These are phyloP conservation scores for Cyberlindnera suaveolens DNA, from an alignment of 805 yeast genomes.

Conservation along the genomic window DNA sequence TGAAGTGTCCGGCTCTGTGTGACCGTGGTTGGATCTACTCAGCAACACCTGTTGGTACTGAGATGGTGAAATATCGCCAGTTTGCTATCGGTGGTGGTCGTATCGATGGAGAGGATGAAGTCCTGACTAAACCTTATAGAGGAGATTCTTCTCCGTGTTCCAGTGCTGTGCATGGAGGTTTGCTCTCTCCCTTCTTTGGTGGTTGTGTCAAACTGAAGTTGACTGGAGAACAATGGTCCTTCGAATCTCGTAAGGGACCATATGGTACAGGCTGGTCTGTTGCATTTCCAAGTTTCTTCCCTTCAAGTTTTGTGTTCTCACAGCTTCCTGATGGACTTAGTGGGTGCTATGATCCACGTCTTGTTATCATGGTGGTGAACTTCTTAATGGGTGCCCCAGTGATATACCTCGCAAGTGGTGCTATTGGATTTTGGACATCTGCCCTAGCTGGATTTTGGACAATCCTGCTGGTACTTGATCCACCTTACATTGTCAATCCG, in stretches of 20 bases:
- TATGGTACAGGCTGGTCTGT: slow-evolving; percentile 47
- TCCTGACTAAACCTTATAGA: slow-evolving; percentile 59
- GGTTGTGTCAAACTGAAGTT: slow-evolving; percentile 68
- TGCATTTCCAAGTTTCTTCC: slow-evolving; percentile 65
- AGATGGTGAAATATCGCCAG: slow-evolving; percentile 61
- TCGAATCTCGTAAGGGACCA: slow-evolving; percentile 42
- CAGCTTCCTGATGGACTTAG: slow-evolving; percentile 30
- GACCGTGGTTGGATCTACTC: slow-evolving; percentile 73
- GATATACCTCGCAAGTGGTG: slow-evolving; percentile 40
- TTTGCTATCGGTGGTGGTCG: slow-evolving; percentile 77
- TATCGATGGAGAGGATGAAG: slow-evolving; percentile 15
- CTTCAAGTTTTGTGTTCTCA: slow-evolving; percentile 61
- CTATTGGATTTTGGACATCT: slow-evolving; percentile 55
- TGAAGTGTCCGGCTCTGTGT: slow-evolving; percentile 88
- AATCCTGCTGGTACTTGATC: slow-evolving; percentile 66
- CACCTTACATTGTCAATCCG: slow-evolving; percentile 60
- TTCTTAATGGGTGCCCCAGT: slow-evolving; percentile 58
- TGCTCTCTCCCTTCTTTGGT: slow-evolving; percentile 65
- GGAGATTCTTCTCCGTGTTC: slow-evolving; percentile 89
- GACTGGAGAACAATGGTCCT: slow-evolving; percentile 44
- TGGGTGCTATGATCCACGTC: slow-evolving; percentile 68
- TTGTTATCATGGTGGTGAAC: slow-evolving; percentile 49
- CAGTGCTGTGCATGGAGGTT: slow-evolving; percentile 83
- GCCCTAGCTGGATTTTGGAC: slow-evolving; percentile 79
- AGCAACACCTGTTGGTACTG: slow-evolving; percentile 65